phyloP scores from a whole-genome alignment of 208 protist species.

The Trypanosoma conorhini region DNA sequence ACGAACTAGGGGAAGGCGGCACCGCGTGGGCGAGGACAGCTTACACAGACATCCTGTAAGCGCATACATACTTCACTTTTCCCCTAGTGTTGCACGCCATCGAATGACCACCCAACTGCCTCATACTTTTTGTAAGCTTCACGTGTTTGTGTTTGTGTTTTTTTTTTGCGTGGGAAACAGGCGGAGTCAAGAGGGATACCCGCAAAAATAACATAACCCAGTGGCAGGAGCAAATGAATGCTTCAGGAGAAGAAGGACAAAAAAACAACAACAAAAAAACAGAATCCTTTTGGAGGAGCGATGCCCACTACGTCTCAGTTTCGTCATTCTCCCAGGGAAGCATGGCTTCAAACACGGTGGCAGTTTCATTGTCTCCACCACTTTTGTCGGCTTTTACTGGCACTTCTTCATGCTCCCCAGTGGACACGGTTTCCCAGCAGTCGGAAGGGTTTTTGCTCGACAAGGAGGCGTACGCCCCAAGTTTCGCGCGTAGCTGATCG shows the following conservation, averaged over 20 bases:
- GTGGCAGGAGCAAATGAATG: not conserved
- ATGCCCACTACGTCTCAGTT: not conserved
- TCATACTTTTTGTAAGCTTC: not conserved
- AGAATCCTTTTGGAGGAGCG: not conserved
- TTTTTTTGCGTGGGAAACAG: not conserved
- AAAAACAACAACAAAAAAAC: slow-evolving; percentile 15
- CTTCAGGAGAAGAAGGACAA: slow-evolving; percentile 22
- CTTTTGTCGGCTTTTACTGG: not conserved
- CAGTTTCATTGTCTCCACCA: slow-evolving; percentile 6
- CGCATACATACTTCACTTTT: too few species aligned
- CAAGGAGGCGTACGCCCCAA: slow-evolving; percentile 26
- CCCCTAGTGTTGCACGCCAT: too few species aligned
- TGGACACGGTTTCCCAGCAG: slow-evolving; percentile 5
- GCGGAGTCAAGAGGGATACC: not conserved
- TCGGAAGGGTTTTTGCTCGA: slow-evolving; percentile 16
- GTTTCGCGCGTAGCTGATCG: slow-evolving; percentile 25
- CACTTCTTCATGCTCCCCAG: not conserved
- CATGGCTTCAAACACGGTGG: slow-evolving; percentile 45
- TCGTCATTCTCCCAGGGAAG: slow-evolving; percentile 51
- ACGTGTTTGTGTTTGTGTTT: not conserved
- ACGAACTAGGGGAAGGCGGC: too few species aligned
- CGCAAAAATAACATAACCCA: not conserved
- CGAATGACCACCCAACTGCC: too few species aligned
- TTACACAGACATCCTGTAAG: too few species aligned
- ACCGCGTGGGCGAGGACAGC: too few species aligned